A percentile compares a stretch with the other conserved stretches of the same genome.
Evolutionary conservation across 177 flowering plant species (phyloP).

Genomic region (Vitis hybrid): DNA sequence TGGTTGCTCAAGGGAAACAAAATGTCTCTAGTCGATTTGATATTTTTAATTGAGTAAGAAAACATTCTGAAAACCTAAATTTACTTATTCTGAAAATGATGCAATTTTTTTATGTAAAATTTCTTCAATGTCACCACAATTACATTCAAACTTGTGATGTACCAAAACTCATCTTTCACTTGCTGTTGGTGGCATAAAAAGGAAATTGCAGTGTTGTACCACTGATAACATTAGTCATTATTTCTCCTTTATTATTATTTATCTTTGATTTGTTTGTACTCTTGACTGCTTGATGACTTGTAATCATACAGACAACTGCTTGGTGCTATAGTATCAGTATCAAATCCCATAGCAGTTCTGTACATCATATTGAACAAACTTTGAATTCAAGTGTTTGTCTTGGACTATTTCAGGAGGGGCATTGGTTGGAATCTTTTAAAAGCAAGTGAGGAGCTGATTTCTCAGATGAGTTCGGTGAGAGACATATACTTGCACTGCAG

Average conservation of each 20-base stretch:
- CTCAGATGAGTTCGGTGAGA: constrained; percentile 53
- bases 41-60: too few species aligned
- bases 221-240: neutral
- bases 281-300: neutral
- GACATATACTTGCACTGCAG: constrained; percentile 89
- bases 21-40: too few species aligned
- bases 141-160: too few species aligned
- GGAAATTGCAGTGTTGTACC: neutral
- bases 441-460: constrained; percentile 83
- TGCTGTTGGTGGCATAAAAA: neutral
- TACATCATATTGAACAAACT: neutral
- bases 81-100: too few species aligned
- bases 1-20: too few species aligned
- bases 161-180: neutral
- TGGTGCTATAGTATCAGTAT: neutral
- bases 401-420: constrained; percentile 59
- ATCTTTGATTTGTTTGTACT: neutral
- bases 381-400: constrained; percentile 3
- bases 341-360: neutral
- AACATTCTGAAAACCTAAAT: too few species aligned
- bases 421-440: constrained; percentile 92
- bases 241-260: neutral
- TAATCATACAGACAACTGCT: neutral
- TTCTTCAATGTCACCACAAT: too few species aligned
- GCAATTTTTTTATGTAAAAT: too few species aligned